Evolutionary conservation across 352 stramenopile species (phyloP), one percentile per base, ranked within the genome.

Genomic region (Bremia lactucae): DNA sequence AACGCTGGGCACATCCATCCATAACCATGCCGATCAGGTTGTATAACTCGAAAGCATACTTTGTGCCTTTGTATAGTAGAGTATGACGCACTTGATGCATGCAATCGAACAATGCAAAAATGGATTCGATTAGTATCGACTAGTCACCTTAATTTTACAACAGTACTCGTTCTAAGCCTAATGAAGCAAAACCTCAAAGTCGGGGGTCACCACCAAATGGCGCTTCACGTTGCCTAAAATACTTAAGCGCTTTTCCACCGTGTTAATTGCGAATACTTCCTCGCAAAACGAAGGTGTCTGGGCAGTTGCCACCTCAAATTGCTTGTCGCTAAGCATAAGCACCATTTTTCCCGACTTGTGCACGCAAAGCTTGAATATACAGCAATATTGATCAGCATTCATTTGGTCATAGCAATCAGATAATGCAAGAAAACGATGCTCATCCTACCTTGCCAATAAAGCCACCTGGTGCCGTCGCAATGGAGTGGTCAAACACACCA

Each of bases 291-390:
- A 79, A 35, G 80, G 77, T 9, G 80, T 88, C 51, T 88, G 80
- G 23, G 74, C 74, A 4, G 68, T 59, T 19, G 76, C 74, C 7
- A 92, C 72, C 35, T 92, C 75, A 28, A 92, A 92, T 35, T 80
- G 73, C 61, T 90, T 92, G 67, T 88, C 80, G 16, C 77, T 75
- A 22, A 92, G 71, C 63, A 92, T 72, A 1, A 92, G 54, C 56
- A 92, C 73, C 18, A 79, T 81, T 62, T 88, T 89, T 43, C 80
- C 80, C 2, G 80, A 92, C 55, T 81, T 81, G 49, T 83, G 77
- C 46, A 92, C 81, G 23, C 74, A 81, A 20, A 92, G 72, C 74
- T 89, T 34, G 6, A 29, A 41, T 2, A 26, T 10, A 44, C n/a
- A n/a, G n/a, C n/a, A n/a, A n/a, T n/a, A n/a, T n/a, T n/a, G n/a